phyloP scores from a whole-genome alignment of 2,329 filamentous ascomycete genomes.

The Escovopsis sp. region DNA sequence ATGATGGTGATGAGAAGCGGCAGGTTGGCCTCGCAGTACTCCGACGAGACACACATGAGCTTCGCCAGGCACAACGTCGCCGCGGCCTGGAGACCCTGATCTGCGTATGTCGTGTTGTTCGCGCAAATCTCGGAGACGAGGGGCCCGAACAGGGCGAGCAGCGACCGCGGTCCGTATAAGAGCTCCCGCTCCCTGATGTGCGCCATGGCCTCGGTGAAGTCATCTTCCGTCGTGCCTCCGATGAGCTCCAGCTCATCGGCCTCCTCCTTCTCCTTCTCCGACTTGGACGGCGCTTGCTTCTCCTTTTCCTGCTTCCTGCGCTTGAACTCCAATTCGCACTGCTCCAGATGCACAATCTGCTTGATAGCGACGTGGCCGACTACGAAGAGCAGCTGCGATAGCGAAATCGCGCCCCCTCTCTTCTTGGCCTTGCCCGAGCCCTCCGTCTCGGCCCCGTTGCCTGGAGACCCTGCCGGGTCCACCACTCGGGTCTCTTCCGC shows the following conservation, averaged over 20 bases:
- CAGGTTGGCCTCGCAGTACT: constrained; percentile 90
- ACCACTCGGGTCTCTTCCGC: constrained; percentile 24
- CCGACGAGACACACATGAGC: constrained; percentile 93
- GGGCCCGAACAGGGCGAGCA: constrained; percentile 83
- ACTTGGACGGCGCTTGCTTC: constrained; percentile 39
- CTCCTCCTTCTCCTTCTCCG: constrained; percentile 44
- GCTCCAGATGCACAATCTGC: constrained; percentile 93
- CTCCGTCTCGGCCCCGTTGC: constrained; percentile 10
- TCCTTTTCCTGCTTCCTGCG: constrained; percentile 84
- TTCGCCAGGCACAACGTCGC: constrained; percentile 92
- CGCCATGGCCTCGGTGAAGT: constrained; percentile 75
- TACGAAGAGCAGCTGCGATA: constrained; percentile 87
- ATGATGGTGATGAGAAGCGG: constrained; percentile 94
- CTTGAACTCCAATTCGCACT: constrained; percentile 98
- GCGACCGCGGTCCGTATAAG: constrained; percentile 65
- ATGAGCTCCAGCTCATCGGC: constrained; percentile 91
- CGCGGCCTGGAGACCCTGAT: constrained; percentile 80
- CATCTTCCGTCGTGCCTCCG: constrained; percentile 87
- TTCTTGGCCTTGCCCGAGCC: constrained; percentile 31
- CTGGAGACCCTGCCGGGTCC: constrained; percentile 13
- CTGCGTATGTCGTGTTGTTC: constrained; percentile 83
- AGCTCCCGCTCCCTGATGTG: constrained; percentile 75
- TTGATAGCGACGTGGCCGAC: constrained; percentile 96
- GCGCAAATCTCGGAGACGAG: constrained; percentile 87
- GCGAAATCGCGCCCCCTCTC: constrained; percentile 53